Conservation (phyloP, 2,329 filamentous ascomycete genomes). For the Cadophora malorum region DNA sequence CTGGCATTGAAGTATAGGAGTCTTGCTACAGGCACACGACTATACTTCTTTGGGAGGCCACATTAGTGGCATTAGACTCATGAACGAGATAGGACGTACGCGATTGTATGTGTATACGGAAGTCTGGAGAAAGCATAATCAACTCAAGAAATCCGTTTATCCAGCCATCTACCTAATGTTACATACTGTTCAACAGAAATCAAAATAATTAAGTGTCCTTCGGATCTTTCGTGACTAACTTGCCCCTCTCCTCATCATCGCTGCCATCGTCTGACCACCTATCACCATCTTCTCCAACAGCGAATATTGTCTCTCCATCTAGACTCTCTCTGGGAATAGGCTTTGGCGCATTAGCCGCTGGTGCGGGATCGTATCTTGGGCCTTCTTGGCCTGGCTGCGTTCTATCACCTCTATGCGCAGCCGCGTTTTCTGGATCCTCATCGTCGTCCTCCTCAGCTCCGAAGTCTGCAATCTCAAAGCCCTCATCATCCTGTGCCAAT, state of each 20-base stretch:
- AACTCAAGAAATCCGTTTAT: constrained; percentile 15
- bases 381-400: constrained; percentile 48
- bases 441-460: constrained; percentile 73
- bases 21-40: neutral
- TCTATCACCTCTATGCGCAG: constrained; percentile 53
- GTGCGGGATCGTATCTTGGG: constrained; percentile 46
- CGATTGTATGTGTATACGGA: no score
- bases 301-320: constrained; percentile 95
- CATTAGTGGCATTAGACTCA: no score
- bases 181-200: constrained; percentile 18
- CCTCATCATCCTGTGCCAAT: constrained; percentile 97
- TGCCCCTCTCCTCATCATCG: constrained; percentile 62
- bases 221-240: constrained; percentile 53
- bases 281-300: constrained; percentile 83
- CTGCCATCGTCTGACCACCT: constrained; percentile 81
- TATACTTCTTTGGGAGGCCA: no score
- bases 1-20: neutral
- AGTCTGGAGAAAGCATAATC: neutral
- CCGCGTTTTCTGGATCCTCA: constrained; percentile 55
- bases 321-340: constrained; percentile 62
- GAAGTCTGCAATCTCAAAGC: constrained; percentile 94
- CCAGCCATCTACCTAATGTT: constrained; percentile 24
- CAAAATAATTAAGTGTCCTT: constrained; percentile 24
- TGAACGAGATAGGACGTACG: no score
- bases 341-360: constrained; percentile 37